A percentile compares a stretch with the other conserved stretches of the same genome.
phyloP scores from a whole-genome alignment of 768 basidiomycete species.

The Pulveroboletus ravenelii region DNA sequence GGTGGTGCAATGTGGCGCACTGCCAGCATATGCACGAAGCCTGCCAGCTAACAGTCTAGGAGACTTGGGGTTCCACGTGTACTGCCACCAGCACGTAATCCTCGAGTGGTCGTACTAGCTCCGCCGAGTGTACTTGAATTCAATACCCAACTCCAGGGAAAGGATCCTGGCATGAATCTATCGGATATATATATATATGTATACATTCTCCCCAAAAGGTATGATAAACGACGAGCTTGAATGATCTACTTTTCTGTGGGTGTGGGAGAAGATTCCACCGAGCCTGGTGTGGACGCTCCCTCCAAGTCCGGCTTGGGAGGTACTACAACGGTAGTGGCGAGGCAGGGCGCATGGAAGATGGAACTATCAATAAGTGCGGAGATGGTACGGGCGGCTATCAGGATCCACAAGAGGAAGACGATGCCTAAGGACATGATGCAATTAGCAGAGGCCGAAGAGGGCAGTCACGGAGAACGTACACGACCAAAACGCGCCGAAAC shows the following conservation, averaged over 20 bases:
- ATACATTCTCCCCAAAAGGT: neutral
- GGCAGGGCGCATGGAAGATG: conserved; percentile 45
- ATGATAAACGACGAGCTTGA: neutral
- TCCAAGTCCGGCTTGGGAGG: conserved; percentile 8
- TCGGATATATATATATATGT: too few species aligned
- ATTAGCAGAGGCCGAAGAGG: neutral
- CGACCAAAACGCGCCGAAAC: conserved; percentile 51
- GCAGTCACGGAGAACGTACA: conserved; percentile 31
- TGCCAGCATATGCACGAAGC: conserved; percentile 10
- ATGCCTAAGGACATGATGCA: conserved; percentile 26
- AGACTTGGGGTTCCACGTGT: conserved; percentile 3
- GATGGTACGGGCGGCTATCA: conserved; percentile 39
- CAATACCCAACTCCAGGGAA: neutral
- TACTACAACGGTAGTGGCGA: conserved; percentile 20
- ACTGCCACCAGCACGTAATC: conserved; percentile 22
- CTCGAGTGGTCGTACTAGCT: neutral
- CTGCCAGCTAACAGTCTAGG: conserved; percentile 4
- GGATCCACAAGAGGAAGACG: conserved; percentile 40
- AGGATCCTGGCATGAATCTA: neutral
- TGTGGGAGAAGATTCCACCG: neutral
- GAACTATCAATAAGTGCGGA: conserved; percentile 43
- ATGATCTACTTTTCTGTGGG: neutral
- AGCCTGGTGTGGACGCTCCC: neutral
- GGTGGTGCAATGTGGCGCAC: conserved; percentile 14
- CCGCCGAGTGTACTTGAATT: neutral